Evolutionary conservation across 768 basidiomycete genomes (phyloP).

Genomic region (Megacollybia marginata): DNA sequence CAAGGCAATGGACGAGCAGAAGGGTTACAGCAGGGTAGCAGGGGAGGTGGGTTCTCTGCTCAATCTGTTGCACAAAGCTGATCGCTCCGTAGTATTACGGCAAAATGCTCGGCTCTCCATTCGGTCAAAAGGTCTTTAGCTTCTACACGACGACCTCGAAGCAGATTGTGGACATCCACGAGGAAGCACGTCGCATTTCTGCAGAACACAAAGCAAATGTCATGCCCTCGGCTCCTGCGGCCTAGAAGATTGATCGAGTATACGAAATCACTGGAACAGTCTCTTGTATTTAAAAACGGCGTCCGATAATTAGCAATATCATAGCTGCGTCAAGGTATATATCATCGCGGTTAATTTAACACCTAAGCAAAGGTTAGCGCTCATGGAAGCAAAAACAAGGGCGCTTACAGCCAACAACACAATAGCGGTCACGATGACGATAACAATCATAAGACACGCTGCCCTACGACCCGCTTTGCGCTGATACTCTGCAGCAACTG

Average conservation of each 20-base stretch:
- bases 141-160: conserved; percentile 91
- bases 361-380: background rate
- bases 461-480: conserved; percentile 88
- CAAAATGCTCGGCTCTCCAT: conserved; percentile 65
- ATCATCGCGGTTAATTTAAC: background rate
- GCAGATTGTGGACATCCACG: conserved; percentile 86
- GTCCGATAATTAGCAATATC: background rate
- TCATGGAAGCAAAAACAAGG: background rate
- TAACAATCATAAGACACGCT: conserved; percentile 81
- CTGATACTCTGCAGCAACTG: conserved; percentile 88
- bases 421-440: conserved; percentile 79
- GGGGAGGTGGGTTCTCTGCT: conserved; percentile 45
- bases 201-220: conserved; percentile 41
- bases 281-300: too few species aligned
- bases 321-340: background rate
- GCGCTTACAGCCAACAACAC: conserved; percentile 85
- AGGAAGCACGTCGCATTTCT: conserved; percentile 83
- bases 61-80: background rate
- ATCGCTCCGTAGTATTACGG: conserved; percentile 57
- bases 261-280: too few species aligned
- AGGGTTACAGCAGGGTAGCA: conserved; percentile 65
- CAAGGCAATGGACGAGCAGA: conserved; percentile 73
- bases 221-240: conserved; percentile 5
- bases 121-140: conserved; percentile 64
- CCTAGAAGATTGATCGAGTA: background rate